Conservation (phyloP, 2,329 filamentous ascomycete genomes). For the Colletotrichum sp. region DNA sequence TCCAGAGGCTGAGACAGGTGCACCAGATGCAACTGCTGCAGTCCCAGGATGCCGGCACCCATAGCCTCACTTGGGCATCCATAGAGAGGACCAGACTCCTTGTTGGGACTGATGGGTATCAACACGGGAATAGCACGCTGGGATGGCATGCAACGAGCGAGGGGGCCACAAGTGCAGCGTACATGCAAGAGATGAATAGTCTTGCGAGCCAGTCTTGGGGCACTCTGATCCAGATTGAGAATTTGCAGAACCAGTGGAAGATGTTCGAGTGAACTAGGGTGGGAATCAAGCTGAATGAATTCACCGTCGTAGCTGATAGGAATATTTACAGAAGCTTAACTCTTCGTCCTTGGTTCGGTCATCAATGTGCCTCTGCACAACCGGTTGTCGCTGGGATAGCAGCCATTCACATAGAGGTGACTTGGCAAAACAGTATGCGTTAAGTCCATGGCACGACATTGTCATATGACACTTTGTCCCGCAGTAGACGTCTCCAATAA, state of each 20-base stretch:
- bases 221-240: not conserved
- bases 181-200: fast-evolving
- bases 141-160: not conserved
- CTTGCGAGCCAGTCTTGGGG: not conserved
- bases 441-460: too few relatives aligned
- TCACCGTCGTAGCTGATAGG: not conserved
- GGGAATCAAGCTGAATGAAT: fast-evolving
- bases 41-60: not conserved
- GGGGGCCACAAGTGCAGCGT: not conserved
- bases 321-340: too few relatives aligned
- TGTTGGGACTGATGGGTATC: not conserved
- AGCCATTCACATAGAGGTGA: too few relatives aligned
- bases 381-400: too few relatives aligned
- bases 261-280: not conserved
- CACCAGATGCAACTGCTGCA: not conserved
- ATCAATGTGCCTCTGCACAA: too few relatives aligned
- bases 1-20: not conserved
- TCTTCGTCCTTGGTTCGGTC: too few relatives aligned
- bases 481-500: too few relatives aligned
- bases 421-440: too few relatives aligned
- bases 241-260: not conserved
- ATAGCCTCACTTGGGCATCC: not conserved
- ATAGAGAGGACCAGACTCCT: fast-evolving
- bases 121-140: not conserved
- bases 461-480: too few relatives aligned